phyloP scores from a whole-genome alignment of 257 asterid genomes.

The Fraxinus quadrangulata region DNA sequence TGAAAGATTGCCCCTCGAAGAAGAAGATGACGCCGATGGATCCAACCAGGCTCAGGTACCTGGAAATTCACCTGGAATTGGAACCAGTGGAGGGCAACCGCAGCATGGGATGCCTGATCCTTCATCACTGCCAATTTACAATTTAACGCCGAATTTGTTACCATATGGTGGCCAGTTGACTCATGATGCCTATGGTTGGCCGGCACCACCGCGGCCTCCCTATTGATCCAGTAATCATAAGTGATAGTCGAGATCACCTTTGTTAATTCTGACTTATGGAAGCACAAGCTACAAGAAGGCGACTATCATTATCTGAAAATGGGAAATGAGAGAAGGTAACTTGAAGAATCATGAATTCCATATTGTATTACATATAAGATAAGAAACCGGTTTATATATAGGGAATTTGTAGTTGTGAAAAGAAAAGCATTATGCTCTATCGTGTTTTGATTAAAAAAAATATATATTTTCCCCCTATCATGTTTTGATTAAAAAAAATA shows the following conservation, averaged over 20 bases:
- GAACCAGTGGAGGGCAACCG: not conserved
- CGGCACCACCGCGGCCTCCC: not conserved
- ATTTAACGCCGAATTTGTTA: not conserved
- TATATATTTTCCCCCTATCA: not conserved
- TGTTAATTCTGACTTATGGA: not conserved
- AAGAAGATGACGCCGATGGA: conserved; percentile 1
- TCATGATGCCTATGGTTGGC: conserved; percentile 11
- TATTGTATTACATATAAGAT: not conserved
- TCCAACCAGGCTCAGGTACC: not conserved
- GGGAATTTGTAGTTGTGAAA: not conserved
- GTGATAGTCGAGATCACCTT: not conserved
- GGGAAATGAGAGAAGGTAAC: not conserved
- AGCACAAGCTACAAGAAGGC: no score
- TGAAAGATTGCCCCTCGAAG: conserved; percentile 17
- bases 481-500: not conserved
- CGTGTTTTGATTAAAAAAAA: not conserved
- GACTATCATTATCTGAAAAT: no score
- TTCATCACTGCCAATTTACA: not conserved
- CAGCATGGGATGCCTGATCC: conserved; percentile 14
- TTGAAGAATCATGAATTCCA: not conserved
- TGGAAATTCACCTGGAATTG: not conserved
- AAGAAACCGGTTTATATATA: not conserved
- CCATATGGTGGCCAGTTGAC: not conserved
- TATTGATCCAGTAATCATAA: not conserved
- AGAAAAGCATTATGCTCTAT: not conserved